Evolutionary conservation across 2,329 filamentous ascomycete species (phyloP), one percentile per base, ranked within the genome.

Genomic region (Penicillium italicum): DNA sequence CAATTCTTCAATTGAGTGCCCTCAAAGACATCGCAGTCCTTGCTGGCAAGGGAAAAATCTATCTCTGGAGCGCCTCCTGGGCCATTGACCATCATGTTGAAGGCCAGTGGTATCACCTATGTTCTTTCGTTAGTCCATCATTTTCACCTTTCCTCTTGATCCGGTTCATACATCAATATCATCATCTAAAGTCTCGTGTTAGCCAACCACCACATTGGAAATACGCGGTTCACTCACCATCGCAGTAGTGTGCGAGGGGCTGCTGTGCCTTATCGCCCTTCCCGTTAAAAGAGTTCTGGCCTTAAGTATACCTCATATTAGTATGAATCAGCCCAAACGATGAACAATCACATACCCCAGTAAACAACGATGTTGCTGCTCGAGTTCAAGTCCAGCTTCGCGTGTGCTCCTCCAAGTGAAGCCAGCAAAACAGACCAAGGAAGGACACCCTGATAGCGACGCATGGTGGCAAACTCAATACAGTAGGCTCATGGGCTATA

Each of bases 31-130:
- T 79, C 81, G 71, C 87, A 90, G 42, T 79, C 79, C 60, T 86
- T 76, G n/a, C 81, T 81, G 8, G 82, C 80, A 58, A 84, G 87
- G 51, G 86, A 82, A 64, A 90, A 86, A 72, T 90, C 87, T 55
- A 85, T 73, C 38, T 78, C 76, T 0, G 81, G 79, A 20, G 73
- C 73, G 12, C 76, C 74, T 22, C 76, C 78, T 3, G 77, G 75
- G 16, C 78, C 80, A 42, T 76, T 79, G 59, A 89, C 80, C 45
- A 76, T 77, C 48, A 80, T 79, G 53, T 89, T 65, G 66, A 90
- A 90, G 1, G 85, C 80, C 47, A 90, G 64, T 1, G 84, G 82
- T 49, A 90, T 85, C 54, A 88, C 80, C 79, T 84, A 55, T 9
- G 3, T 2, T 2, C 12, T 8, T 41, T 52, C 50, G 12, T 68